Evolutionary conservation across 2,329 filamentous ascomycete genomes (phyloP), one percentile per base, ranked within the genome.

Genomic region (Epichloe sp.): DNA sequence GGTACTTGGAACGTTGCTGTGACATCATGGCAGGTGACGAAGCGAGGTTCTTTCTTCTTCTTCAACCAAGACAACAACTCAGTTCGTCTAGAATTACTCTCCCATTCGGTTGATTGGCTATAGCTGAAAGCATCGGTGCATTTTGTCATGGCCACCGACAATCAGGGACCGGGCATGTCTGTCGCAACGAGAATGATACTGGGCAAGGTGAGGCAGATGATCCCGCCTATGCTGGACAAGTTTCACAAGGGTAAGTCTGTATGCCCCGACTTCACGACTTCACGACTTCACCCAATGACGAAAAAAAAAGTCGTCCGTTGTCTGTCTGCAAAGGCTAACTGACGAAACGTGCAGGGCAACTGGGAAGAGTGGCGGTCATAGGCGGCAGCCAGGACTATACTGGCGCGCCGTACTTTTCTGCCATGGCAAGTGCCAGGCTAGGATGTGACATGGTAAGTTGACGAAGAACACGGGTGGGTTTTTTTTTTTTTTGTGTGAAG

Each of bases 331-430:
- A 53, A 36, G 12, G 38, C 47, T 50, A 36, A 53, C 23, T 47
- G 19, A 53, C 23, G 15, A 4, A n/a, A n/a, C 3, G 23, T 14
- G 31, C 59, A 95, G 91, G 93, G 53, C 91, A 97, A 69, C 77
- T 95, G 57, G 93, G 93, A 5, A 81, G 93, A 51, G 82, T 98
- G 49, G 93, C 83, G 49, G 93, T 98, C 53, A 93, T 98, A 57
- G 93, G 93, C 48, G 93, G 93, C 41, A 95, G 88, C 63, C 83
- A 91, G 65, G 91, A 97, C 69, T 98, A 97, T 66, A 96, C 93
- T 1, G 93, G 93, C 38, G 93, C 93, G 53, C 93, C 93, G 12
- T 98, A 95, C 71, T 98, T 98, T 71, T 96, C 91, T 19, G 90
- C 91, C 57, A 96, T 96, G 82, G 93, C 93, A 12, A 95, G 88